phyloP scores from a whole-genome alignment of 2,329 filamentous ascomycete species.

The Alternaria ventricosa region DNA sequence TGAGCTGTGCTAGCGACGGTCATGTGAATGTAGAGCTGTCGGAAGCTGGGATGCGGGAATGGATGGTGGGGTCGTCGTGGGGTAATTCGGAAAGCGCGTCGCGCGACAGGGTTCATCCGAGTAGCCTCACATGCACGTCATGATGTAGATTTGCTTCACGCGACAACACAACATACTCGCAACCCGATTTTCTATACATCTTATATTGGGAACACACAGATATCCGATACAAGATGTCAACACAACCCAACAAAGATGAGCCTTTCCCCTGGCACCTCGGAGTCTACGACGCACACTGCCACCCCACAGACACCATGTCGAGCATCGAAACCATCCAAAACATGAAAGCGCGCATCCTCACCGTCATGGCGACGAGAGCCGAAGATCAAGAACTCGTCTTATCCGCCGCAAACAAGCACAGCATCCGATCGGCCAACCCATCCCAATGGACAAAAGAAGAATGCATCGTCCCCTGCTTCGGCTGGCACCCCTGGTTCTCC shows the following conservation, averaged over 20 bases:
- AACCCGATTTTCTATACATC: too few species aligned
- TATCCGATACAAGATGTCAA: not conserved
- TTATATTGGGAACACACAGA: not conserved
- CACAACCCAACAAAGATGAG: conserved; percentile 9
- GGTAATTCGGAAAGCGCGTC: not conserved
- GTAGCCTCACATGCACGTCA: conserved; percentile 12
- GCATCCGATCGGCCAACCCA: conserved; percentile 49
- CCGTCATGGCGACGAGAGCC: conserved; percentile 77
- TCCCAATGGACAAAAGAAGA: conserved; percentile 43
- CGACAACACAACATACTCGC: not conserved
- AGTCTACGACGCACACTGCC: conserved; percentile 81
- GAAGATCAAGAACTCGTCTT: conserved; percentile 78
- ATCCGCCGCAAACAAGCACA: conserved; percentile 63
- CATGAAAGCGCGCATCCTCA: conserved; percentile 72
- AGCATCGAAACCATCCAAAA: conserved; percentile 62
- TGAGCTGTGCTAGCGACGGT: not conserved
- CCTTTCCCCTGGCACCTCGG: conserved; percentile 72
- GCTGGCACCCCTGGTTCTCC: conserved; percentile 89
- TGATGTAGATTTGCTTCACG: conserved; percentile 5
- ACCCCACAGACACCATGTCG: conserved; percentile 79
- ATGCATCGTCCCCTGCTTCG: conserved; percentile 74
- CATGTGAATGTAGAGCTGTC: not conserved
- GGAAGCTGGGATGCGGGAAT: not conserved
- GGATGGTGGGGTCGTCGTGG: not conserved
- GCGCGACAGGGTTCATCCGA: conserved; percentile 3